Evolutionary conservation across 768 basidiomycete species (phyloP), one percentile per base, ranked within the genome.

Genomic region (Tulasnella sp.): DNA sequence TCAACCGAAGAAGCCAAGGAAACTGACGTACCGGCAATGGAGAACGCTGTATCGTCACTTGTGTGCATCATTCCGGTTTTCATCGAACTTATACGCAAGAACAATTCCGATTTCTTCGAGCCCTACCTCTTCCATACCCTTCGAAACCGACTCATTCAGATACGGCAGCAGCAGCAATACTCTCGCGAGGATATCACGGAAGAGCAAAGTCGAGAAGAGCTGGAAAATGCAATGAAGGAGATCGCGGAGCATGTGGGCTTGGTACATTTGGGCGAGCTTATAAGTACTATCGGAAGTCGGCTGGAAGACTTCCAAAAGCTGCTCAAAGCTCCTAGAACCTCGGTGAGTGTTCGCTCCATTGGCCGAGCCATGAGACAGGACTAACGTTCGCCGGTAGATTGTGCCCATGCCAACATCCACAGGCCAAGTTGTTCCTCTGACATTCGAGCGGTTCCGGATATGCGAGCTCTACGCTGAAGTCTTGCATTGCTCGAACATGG

Each of bases 31-130:
- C 75, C 80, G 38, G 19, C 75, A 38, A 58, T 56, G 16, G 81
- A 74, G 36, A 44, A 21, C 3, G 82, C 84, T 12, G 83, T 85
- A 16, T 98, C 96, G 16, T 94, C 95, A 9, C 91, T 98, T 76
- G 89, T 93, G 38, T 91, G 96, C 81, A 92, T 94, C 16, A 93
- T 97, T 82, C 92, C 93, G 62, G 91, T 98, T 83, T 88, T 98
- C 80, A 93, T 97, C 81, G 97, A 99, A 84, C 89, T 98, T 56
- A 98, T 98, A 82, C 90, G 97, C 76, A 96, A 98, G 84, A 98
- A 98, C 85, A 98, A 99, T 85, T 97, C 97, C 52, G 97, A 99
- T 85, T 98, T 96, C 84, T 97, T 98, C 83, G 98, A 99, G 86
- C 97, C 97, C 6, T 97, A 96, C 85, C 89, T 98, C 18, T 98